A percentile compares a stretch with the other conserved stretches of the same genome.
Evolutionary conservation across 1,284 basidiomycete genomes (phyloP).

Genomic region (Xerocomus amazonicus): DNA sequence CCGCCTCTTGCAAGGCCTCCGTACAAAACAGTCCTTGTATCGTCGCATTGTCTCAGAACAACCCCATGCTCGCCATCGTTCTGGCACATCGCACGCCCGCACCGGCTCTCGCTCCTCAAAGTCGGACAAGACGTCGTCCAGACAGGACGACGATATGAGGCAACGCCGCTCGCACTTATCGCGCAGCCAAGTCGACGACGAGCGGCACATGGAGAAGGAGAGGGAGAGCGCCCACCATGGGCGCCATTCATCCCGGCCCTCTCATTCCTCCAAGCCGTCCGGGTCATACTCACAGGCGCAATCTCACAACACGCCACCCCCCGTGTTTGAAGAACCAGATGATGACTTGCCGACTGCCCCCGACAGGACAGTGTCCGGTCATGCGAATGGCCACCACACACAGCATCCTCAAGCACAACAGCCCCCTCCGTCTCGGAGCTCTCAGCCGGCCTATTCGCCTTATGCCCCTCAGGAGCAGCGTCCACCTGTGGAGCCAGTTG

Average conservation of each 20-base stretch:
- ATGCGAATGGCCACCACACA: slow-evolving; percentile 10
- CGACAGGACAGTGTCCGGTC: background rate
- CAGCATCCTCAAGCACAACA: slow-evolving; percentile 9
- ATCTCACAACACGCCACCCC: slow-evolving; percentile 25
- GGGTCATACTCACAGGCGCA: slow-evolving; percentile 7
- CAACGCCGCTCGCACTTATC: slow-evolving; percentile 46
- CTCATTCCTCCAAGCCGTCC: slow-evolving; percentile 21
- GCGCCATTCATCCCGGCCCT: slow-evolving; percentile 16
- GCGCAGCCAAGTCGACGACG: slow-evolving; percentile 30
- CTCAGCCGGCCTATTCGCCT: slow-evolving; percentile 9
- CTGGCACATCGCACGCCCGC: slow-evolving; percentile 39
- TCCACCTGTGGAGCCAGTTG: slow-evolving; percentile 9
- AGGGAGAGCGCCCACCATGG: slow-evolving; percentile 10
- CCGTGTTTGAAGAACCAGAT: slow-evolving; percentile 33
- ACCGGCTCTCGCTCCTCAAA: slow-evolving; percentile 52
- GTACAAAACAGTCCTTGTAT: slow-evolving; percentile 85
- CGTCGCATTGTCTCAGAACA: slow-evolving; percentile 61
- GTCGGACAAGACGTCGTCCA: slow-evolving; percentile 28
- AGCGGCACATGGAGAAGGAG: slow-evolving; percentile 19
- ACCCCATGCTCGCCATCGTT: slow-evolving; percentile 46
- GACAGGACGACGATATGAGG: slow-evolving; percentile 37
- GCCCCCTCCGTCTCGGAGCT: slow-evolving; percentile 14
- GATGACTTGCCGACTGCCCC: slow-evolving; percentile 21
- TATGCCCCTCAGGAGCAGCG: background rate
- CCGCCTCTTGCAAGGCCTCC: slow-evolving; percentile 85